Percentiles rank a stretch among this genome's conserved stretches.
Evolutionary conservation across 495 filamentous ascomycete genomes (phyloP).

Genomic region (Mycothermus thermophilus): DNA sequence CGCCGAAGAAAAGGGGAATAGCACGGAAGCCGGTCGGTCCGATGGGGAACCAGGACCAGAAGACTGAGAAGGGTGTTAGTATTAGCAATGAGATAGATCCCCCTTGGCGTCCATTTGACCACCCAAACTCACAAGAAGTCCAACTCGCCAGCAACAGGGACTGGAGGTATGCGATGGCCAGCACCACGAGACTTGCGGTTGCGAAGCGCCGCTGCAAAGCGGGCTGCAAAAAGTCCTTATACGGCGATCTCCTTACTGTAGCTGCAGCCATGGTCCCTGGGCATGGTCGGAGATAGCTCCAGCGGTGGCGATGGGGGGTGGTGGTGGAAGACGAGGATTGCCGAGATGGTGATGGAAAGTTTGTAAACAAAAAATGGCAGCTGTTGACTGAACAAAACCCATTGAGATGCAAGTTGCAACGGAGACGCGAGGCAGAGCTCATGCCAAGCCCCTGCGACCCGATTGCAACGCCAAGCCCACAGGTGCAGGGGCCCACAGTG

Average conservation of each 20-base stretch:
- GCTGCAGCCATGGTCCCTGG: conserved; percentile 28
- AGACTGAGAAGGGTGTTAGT: conserved; percentile 31
- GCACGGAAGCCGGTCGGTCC: conserved; percentile 61
- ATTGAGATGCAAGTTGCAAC: conserved; percentile 2
- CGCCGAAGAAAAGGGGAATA: conserved; percentile 57
- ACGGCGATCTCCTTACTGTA: conserved; percentile 35
- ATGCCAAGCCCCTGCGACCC: no score
- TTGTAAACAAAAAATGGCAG: conserved; percentile 8
- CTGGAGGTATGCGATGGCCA: conserved; percentile 61
- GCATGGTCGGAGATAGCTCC: conserved; percentile 16
- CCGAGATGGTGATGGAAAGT: background rate
- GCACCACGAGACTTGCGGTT: conserved; percentile 48
- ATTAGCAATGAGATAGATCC: background rate
- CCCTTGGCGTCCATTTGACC: no score
- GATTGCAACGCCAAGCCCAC: no score
- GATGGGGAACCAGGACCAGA: conserved; percentile 81
- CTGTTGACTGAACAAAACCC: conserved; percentile 2
- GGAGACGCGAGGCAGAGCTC: background rate
- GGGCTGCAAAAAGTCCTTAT: conserved; percentile 84
- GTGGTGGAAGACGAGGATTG: background rate
- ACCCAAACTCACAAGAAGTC: conserved; percentile 51
- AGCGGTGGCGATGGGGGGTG: background rate
- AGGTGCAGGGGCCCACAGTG: no score
- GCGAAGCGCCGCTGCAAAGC: conserved; percentile 77
- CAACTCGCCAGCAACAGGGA: conserved; percentile 57